Evolutionary conservation across 208 protist genomes (phyloP).

Genomic region (Leishmania turanica): DNA sequence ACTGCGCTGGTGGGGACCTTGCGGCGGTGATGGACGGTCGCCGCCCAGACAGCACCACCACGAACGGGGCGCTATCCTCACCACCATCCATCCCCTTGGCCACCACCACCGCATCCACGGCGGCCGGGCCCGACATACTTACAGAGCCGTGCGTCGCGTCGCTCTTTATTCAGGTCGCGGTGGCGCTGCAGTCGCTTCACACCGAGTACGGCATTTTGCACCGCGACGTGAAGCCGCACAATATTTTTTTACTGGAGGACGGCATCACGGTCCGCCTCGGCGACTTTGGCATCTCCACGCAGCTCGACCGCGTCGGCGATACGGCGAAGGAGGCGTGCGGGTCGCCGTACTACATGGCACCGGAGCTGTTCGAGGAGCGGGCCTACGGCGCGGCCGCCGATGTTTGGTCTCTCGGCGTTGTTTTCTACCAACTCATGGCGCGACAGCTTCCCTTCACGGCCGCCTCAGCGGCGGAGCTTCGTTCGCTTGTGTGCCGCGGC

Average conservation of each 20-base stretch:
- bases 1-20: conserved; percentile 75
- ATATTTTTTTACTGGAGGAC: conserved; percentile 78
- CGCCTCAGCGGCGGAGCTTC: conserved; percentile 9
- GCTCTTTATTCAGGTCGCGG: conserved; percentile 67
- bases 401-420: conserved; percentile 95
- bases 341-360: conserved; percentile 92
- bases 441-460: conserved; percentile 61
- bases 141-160: conserved; percentile 59
- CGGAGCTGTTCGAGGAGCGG: conserved; percentile 90
- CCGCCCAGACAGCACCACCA: not conserved
- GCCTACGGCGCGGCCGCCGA: conserved; percentile 94
- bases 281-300: conserved; percentile 84
- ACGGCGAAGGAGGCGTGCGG: conserved; percentile 76
- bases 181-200: conserved; percentile 76
- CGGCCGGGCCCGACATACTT: not conserved
- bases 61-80: not conserved
- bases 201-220: conserved; percentile 69
- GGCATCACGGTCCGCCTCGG: conserved; percentile 68
- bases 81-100: not conserved
- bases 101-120: not conserved
- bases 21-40: conserved; percentile 40
- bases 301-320: conserved; percentile 46
- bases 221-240: conserved; percentile 90
- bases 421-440: conserved; percentile 93
- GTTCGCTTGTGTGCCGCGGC: conserved; percentile 16